Evolutionary conservation across 495 filamentous ascomycete species (phyloP).

Genomic region (Delitschia confertaspora): DNA sequence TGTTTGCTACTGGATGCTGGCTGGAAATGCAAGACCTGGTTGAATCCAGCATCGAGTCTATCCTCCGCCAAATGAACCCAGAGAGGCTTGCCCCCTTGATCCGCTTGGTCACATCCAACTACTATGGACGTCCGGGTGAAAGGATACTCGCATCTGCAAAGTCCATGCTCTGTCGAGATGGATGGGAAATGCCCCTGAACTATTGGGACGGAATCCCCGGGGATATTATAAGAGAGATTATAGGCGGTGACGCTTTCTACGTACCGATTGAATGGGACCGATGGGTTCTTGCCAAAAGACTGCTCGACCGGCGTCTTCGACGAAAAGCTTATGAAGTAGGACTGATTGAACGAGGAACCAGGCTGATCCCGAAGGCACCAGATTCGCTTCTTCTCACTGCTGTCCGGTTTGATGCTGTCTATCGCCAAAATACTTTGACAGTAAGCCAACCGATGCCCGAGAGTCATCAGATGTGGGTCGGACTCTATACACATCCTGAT

Average conservation of each 20-base stretch:
- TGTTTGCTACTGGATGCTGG: conserved; percentile 54
- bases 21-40: conserved; percentile 52
- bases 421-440: conserved; percentile 36
- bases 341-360: conserved; percentile 33
- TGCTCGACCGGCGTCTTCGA: conserved; percentile 46
- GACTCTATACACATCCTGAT: conserved; percentile 43
- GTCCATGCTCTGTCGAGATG: conserved; percentile 52
- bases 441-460: conserved; percentile 34
- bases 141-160: conserved; percentile 48
- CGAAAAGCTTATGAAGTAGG: conserved; percentile 38
- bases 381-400: conserved; percentile 38
- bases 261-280: conserved; percentile 50
- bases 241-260: conserved; percentile 54
- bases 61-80: conserved; percentile 47
- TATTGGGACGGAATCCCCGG: conserved; percentile 53
- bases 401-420: conserved; percentile 42
- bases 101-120: conserved; percentile 48
- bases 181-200: conserved; percentile 49
- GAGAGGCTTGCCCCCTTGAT: conserved; percentile 41
- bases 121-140: conserved; percentile 50
- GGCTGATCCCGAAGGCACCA: conserved; percentile 32
- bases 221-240: conserved; percentile 48
- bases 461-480: conserved; percentile 37
- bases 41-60: conserved; percentile 45
- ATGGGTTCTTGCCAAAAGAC: conserved; percentile 47